phyloP scores from a whole-genome alignment of 129 eudicot species.

The Artemisia argyi region DNA sequence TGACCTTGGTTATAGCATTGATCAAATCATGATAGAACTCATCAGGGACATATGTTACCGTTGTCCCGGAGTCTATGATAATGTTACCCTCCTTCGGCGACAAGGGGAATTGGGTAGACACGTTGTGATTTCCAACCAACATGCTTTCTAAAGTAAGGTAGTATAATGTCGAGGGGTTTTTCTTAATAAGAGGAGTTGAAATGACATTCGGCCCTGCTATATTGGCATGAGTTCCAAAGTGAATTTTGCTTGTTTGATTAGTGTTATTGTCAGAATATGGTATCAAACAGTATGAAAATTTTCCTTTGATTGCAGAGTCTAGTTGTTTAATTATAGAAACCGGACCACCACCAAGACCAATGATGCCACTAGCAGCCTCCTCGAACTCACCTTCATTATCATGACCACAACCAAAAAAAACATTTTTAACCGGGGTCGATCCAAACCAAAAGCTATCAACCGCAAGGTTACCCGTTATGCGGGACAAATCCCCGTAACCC shows the following conservation, averaged over 20 bases:
- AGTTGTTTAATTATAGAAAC: constrained; percentile 53
- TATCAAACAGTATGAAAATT: constrained; percentile 67
- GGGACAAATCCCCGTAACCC: constrained; percentile 38
- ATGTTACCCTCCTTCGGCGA: constrained; percentile 30
- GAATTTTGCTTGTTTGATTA: constrained; percentile 44
- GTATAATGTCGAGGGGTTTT: constrained; percentile 39
- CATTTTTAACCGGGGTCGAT: constrained; percentile 26
- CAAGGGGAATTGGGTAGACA: constrained; percentile 2
- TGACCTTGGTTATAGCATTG: background rate
- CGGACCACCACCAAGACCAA: constrained; percentile 68
- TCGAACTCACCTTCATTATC: constrained; percentile 34
- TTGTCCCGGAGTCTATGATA: constrained; percentile 59
- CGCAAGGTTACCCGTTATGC: constrained; percentile 43
- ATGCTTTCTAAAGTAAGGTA: constrained; percentile 44
- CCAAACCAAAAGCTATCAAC: constrained; percentile 45
- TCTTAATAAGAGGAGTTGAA: constrained; percentile 50
- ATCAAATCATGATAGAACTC: constrained; percentile 5
- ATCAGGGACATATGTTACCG: constrained; percentile 32
- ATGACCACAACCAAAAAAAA: constrained; percentile 67
- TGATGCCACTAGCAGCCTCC: constrained; percentile 39
- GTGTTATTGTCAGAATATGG: background rate
- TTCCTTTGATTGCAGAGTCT: constrained; percentile 22
- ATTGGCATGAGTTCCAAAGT: constrained; percentile 46
- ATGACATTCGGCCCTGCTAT: constrained; percentile 42
- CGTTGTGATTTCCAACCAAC: constrained; percentile 31